These are phyloP conservation scores for Tricholomella constricta DNA, from an alignment of 768 basidiomycete species.

Conservation along the genomic window DNA sequence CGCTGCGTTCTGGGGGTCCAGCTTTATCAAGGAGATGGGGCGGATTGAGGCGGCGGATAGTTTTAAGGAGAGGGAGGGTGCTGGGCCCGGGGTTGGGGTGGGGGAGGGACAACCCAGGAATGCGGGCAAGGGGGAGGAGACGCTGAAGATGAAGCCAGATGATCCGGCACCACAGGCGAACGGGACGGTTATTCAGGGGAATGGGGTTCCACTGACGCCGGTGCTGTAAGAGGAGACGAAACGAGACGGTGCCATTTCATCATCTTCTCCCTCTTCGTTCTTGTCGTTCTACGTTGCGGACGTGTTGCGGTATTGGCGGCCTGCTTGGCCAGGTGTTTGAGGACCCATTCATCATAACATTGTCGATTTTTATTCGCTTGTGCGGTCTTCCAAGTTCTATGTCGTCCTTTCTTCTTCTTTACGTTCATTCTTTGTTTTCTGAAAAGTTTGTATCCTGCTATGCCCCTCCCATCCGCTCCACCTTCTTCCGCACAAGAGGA, in stretches of 20 bases:
- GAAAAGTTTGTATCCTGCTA: too few species aligned
- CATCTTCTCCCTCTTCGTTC: not conserved
- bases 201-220: slow-evolving; percentile 10
- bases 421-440: not conserved
- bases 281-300: not conserved
- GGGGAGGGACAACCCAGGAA: not conserved
- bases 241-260: not conserved
- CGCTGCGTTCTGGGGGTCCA: slow-evolving; percentile 89
- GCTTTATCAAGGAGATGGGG: slow-evolving; percentile 85
- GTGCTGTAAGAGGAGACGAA: not conserved
- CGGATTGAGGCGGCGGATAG: slow-evolving; percentile 49
- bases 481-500: too few species aligned
- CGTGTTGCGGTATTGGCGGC: not conserved
- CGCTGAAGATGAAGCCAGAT: not conserved
- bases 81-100: slow-evolving; percentile 12
- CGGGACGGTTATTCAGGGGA: slow-evolving; percentile 6
- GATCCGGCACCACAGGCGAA: slow-evolving; percentile 1
- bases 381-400: not conserved
- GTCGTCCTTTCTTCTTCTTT: not conserved
- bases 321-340: not conserved
- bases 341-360: not conserved
- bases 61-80: slow-evolving; percentile 32
- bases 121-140: not conserved
- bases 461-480: too few species aligned
- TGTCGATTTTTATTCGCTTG: slow-evolving; percentile 7